Evolutionary conservation across 495 filamentous ascomycete species (phyloP), one percentile per base, ranked within the genome.

Genomic region (Apodospora peruviana): DNA sequence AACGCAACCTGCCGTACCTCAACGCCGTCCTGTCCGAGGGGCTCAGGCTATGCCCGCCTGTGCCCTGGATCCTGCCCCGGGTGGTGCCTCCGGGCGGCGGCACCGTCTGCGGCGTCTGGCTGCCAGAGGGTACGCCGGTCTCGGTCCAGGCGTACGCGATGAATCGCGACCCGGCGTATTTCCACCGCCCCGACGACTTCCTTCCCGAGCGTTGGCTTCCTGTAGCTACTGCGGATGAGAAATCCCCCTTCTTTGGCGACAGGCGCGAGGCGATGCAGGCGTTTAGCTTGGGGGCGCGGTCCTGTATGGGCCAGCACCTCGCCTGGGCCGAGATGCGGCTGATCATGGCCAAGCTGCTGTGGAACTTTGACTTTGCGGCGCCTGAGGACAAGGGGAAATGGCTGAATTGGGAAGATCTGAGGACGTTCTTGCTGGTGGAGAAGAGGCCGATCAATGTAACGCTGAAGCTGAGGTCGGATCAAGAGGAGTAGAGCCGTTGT

Each of bases 291-390:
- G 81, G 82, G 0, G 75, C 72, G 1, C 53, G 79, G 12, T 71
- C 75, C 37, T 84, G 80, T 43, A 66, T 81, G 45, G 81, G 80
- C 4, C 65, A 69, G 50, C 72, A 77, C 45, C 50, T 79, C 25
- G 78, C 78, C 17, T 76, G 64, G 39, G 61, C 61, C 14, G 77
- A 82, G 51, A 75, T 81, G 65, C 61, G 67, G 4, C 51, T 76
- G 1, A 66, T 81, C 25, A 37, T 81, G 11, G 62, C 75, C 0
- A 76, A 71, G 50, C 50, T 81, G 38, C 44, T 78, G 3, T 82
- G 67, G 59, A 66, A 57, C 10, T 81, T 77, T 53, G 77, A 81
- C 43, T 57, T 78, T 55, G 65, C 64, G 19, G 24, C 42, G 25
- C 43, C 39, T 1, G 39, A 24, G 24, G 43, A 52, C 3, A 46